Percentiles rank a stretch among this genome's conserved stretches.
Evolutionary conservation across 345 rosid genomes (phyloP).

Genomic region (Populus deltoides): DNA sequence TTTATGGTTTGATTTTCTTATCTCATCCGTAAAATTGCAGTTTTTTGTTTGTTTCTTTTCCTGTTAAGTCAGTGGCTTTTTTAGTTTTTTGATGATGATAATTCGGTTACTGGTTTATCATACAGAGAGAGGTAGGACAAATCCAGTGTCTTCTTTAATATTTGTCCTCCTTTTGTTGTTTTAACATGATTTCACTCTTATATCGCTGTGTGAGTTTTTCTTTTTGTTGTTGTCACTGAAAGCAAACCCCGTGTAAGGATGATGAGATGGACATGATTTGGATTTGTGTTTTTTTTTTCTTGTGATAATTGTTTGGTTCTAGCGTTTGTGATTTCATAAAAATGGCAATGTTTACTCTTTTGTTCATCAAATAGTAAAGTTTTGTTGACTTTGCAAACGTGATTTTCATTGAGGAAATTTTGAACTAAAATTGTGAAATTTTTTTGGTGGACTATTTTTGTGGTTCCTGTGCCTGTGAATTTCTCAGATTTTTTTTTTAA

Average conservation of each 20-base stretch:
- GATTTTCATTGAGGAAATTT: background rate
- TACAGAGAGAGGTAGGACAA: background rate
- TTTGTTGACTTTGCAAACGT: background rate
- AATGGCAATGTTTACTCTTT: background rate
- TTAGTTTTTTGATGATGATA: background rate
- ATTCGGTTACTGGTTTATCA: background rate
- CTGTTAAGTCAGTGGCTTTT: background rate
- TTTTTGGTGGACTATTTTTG: background rate
- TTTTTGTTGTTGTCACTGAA: background rate
- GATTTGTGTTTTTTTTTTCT: background rate
- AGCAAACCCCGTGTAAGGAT: background rate
- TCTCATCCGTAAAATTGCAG: background rate
- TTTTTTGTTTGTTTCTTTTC: too few relatives aligned
- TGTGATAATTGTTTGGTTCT: background rate
- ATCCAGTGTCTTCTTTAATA: background rate
- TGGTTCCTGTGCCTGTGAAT: background rate
- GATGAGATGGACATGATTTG: background rate
- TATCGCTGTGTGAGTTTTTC: background rate
- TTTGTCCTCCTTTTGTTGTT: background rate
- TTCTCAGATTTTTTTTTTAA: background rate
- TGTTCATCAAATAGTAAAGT: background rate
- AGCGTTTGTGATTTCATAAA: background rate
- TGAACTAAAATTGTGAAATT: background rate
- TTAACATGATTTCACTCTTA: background rate
- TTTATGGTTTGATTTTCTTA: background rate